A percentile compares a stretch with the other conserved stretches of the same genome.
Conservation (phyloP, 169 alveolate genomes). For the Cardiosporidium cionae region DNA sequence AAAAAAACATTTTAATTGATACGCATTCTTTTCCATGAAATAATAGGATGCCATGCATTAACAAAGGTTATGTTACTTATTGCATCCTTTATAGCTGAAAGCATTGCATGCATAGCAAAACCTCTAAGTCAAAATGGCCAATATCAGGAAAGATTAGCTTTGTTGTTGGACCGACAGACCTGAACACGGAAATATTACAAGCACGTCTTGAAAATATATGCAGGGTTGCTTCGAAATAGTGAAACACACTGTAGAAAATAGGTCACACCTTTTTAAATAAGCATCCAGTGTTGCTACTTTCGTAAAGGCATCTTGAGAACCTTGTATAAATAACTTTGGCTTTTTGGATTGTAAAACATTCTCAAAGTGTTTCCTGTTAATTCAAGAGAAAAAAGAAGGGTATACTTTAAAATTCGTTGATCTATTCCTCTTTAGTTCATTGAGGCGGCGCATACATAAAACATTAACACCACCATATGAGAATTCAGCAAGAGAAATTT, state of each 20-base stretch:
- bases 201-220: too few species aligned
- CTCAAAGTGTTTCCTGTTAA: conserved; percentile 35
- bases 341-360: conserved; percentile 21
- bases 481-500: background rate
- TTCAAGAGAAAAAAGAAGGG: background rate
- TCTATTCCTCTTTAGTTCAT: background rate
- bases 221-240: too few species aligned
- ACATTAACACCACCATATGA: background rate
- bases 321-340: conserved; percentile 46
- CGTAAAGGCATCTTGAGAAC: conserved; percentile 44
- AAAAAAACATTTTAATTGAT: too few species aligned
- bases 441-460: background rate
- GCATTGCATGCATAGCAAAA: too few species aligned
- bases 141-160: conserved; percentile 19
- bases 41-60: too few species aligned
- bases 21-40: too few species aligned
- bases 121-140: conserved; percentile 50
- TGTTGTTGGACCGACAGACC: conserved; percentile 41
- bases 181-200: too few species aligned
- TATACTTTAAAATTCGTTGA: background rate
- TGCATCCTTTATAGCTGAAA: too few species aligned
- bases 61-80: too few species aligned
- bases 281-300: conserved; percentile 19
- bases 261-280: conserved; percentile 34
- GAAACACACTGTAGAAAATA: too few species aligned